Evolutionary conservation across 768 basidiomycete species (phyloP).

Genomic region (Phylloporus arenicola): DNA sequence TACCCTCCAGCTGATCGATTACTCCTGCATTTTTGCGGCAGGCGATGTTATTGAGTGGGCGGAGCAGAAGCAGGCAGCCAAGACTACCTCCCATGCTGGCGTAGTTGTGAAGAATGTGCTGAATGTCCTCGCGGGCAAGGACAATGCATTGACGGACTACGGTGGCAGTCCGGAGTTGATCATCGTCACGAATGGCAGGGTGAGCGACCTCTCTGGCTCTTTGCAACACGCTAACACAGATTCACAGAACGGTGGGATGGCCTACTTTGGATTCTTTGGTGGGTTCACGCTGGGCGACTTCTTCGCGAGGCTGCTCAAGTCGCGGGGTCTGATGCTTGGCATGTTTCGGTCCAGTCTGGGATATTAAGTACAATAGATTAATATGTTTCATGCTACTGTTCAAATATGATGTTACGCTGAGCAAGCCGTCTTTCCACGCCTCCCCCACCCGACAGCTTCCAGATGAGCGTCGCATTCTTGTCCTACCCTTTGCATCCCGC

Average conservation of each 20-base stretch:
- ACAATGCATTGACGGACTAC: constrained; percentile 36
- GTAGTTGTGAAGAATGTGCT: constrained; percentile 49
- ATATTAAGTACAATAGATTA: constrained; percentile 12
- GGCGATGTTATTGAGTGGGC: constrained; percentile 62
- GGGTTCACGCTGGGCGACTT: constrained; percentile 43
- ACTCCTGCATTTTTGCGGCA: constrained; percentile 55
- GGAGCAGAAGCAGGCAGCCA: constrained; percentile 58
- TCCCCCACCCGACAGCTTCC: background rate
- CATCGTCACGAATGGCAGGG: constrained; percentile 50
- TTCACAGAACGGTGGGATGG: constrained; percentile 36
- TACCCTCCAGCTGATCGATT: constrained; percentile 49
- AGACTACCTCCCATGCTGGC: constrained; percentile 39
- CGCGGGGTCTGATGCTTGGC: constrained; percentile 26
- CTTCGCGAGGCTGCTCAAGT: constrained; percentile 39
- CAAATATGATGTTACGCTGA: no score
- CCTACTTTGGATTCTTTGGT: constrained; percentile 38
- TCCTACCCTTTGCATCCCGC: constrained; percentile 16
- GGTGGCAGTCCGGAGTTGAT: constrained; percentile 50
- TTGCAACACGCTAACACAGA: constrained; percentile 1
- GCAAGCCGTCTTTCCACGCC: constrained; percentile 10
- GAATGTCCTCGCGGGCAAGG: constrained; percentile 35
- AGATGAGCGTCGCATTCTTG: constrained; percentile 12
- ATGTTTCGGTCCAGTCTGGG: constrained; percentile 27
- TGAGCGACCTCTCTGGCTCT: constrained; percentile 20
- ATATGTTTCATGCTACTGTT: constrained; percentile 13